Evolutionary conservation across 1,284 basidiomycete genomes (phyloP).

Genomic region (Pulveroboletus sp.): DNA sequence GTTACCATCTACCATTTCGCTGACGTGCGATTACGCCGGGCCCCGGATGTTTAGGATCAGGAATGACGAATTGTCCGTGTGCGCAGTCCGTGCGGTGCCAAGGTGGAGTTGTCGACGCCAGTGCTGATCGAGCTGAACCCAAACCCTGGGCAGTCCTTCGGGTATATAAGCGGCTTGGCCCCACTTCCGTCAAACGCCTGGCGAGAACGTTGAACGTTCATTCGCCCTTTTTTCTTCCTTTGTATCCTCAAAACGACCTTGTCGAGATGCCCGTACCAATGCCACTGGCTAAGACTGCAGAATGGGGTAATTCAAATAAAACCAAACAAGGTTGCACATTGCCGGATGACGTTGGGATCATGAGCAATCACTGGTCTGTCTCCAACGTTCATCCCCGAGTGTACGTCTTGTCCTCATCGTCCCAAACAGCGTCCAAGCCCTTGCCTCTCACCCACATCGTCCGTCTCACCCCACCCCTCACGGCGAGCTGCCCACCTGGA

Average conservation of each 20-base stretch:
- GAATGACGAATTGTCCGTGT: neutral
- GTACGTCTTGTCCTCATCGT: neutral
- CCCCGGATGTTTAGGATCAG: neutral
- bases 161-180: conserved; percentile 9
- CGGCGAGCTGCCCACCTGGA: conserved; percentile 2
- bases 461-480: neutral
- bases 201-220: neutral
- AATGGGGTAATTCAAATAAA: conserved; percentile 24
- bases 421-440: neutral
- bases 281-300: conserved; percentile 8
- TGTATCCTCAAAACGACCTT: neutral
- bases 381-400: conserved; percentile 10
- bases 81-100: conserved; percentile 23
- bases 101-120: conserved; percentile 14
- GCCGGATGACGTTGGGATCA: conserved; percentile 17
- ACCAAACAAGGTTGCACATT: conserved; percentile 29
- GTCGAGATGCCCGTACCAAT: conserved; percentile 25
- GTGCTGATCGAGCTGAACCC: neutral
- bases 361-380: conserved; percentile 24
- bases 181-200: neutral
- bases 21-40: neutral
- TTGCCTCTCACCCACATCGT: neutral
- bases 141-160: conserved; percentile 6
- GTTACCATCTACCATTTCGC: too few relatives aligned
- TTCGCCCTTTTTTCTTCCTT: neutral